Percentiles rank a stretch among this genome's conserved stretches.
These are phyloP conservation scores for Cymbidium sinense DNA, from an alignment of 106 monocot species.

Conservation along the genomic window DNA sequence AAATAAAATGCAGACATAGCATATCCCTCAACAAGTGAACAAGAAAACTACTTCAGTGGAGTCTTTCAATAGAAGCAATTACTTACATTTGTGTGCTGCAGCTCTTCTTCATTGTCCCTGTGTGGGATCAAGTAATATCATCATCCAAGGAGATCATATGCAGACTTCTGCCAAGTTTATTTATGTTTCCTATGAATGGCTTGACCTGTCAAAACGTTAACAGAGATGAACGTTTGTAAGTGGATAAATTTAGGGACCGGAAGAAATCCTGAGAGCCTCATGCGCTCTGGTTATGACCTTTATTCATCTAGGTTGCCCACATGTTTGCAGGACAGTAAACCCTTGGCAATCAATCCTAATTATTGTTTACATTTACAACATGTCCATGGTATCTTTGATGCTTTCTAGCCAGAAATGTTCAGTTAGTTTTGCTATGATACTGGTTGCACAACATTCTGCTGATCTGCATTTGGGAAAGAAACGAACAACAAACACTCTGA, in stretches of 20 bases:
- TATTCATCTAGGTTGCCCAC: neutral
- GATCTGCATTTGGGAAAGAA: neutral
- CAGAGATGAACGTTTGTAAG: neutral
- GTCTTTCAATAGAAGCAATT: neutral
- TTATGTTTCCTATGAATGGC: neutral
- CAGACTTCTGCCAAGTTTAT: neutral
- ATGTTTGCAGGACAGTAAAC: neutral
- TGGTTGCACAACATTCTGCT: neutral
- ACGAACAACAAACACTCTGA: neutral
- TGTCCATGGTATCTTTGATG: too few species aligned
- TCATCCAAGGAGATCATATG: neutral
- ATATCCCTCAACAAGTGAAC: neutral
- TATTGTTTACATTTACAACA: neutral
- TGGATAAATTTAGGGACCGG: neutral
- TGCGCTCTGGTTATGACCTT: neutral
- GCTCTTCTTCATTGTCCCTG: neutral
- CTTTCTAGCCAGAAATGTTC: neutral
- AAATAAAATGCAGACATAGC: neutral
- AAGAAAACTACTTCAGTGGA: neutral
- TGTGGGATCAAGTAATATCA: neutral
- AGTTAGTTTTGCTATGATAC: neutral
- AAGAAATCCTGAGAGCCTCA: neutral
- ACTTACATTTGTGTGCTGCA: neutral
- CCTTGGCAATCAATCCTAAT: neutral
- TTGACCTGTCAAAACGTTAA: neutral